phyloP scores from a whole-genome alignment of 2,329 filamentous ascomycete genomes.

The Alternaria gansuensis region DNA sequence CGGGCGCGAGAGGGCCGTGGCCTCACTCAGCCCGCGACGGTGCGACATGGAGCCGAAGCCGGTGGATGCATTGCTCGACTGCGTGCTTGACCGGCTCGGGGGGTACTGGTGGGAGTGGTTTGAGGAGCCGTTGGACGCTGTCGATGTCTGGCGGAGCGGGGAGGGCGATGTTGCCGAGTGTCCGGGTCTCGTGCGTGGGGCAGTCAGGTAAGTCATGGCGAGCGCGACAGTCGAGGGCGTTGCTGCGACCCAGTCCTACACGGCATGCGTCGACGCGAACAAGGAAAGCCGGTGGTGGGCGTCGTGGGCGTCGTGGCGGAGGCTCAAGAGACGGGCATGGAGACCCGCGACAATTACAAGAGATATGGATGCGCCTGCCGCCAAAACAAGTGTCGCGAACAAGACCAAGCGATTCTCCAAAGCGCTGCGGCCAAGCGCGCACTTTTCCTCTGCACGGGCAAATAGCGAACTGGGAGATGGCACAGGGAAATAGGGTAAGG shows the following conservation, averaged over 20 bases:
- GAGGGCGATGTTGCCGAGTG: slow-evolving; percentile 56
- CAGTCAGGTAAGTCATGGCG: slow-evolving; percentile 51
- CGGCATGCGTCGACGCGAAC: slow-evolving; percentile 46
- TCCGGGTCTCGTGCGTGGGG: slow-evolving; percentile 52
- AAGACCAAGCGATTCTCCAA: slow-evolving; percentile 27
- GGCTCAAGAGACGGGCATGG: slow-evolving; percentile 40
- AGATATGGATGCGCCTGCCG: slow-evolving; percentile 41
- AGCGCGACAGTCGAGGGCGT: slow-evolving; percentile 28
- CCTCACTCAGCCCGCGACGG: slow-evolving; percentile 80
- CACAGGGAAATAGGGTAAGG: slow-evolving; percentile 24
- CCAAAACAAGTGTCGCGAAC: slow-evolving; percentile 25
- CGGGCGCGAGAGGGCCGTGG: slow-evolving; percentile 64
- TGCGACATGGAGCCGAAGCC: slow-evolving; percentile 62
- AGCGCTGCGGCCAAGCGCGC: slow-evolving; percentile 35
- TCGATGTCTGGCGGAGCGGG: slow-evolving; percentile 70
- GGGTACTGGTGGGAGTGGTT: slow-evolving; percentile 68
- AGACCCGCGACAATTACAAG: slow-evolving; percentile 38
- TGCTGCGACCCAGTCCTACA: slow-evolving; percentile 20
- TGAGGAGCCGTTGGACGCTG: slow-evolving; percentile 75
- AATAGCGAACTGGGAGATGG: slow-evolving; percentile 44
- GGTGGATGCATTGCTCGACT: slow-evolving; percentile 76
- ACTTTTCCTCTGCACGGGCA: slow-evolving; percentile 34
- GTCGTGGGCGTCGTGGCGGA: slow-evolving; percentile 27
- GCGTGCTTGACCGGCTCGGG: slow-evolving; percentile 71
- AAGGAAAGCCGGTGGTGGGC: slow-evolving; percentile 15